phyloP scores from a whole-genome alignment of 495 filamentous ascomycete species.

The Tetracladium setigerum region DNA sequence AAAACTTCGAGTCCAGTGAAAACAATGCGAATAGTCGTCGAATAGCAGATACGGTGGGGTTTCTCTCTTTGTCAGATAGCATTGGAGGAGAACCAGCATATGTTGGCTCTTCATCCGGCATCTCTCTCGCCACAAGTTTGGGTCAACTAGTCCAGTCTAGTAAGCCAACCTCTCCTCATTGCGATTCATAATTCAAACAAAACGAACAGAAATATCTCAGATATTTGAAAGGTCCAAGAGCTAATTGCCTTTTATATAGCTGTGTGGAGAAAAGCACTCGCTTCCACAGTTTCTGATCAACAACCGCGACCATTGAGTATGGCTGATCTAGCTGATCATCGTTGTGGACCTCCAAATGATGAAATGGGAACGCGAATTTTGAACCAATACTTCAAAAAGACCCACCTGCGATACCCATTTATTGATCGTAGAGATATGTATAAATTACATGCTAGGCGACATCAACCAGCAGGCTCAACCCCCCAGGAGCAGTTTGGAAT shows the following conservation, averaged over 20 bases:
- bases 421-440: slow-evolving; percentile 36
- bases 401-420: slow-evolving; percentile 44
- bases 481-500: slow-evolving; percentile 37
- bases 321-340: slow-evolving; percentile 34
- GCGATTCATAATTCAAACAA: too few relatives aligned
- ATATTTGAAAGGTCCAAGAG: too few relatives aligned
- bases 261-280: slow-evolving; percentile 43
- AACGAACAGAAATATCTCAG: too few relatives aligned
- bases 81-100: slow-evolving; percentile 44
- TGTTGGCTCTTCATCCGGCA: slow-evolving; percentile 43
- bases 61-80: slow-evolving; percentile 26
- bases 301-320: slow-evolving; percentile 25
- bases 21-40: slow-evolving; percentile 26
- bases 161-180: too few relatives aligned
- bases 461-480: slow-evolving; percentile 32
- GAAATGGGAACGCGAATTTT: slow-evolving; percentile 39
- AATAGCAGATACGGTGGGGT: slow-evolving; percentile 42
- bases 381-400: slow-evolving; percentile 35
- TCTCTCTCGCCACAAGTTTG: slow-evolving; percentile 40
- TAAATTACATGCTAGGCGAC: slow-evolving; percentile 37
- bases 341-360: slow-evolving; percentile 40
- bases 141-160: slow-evolving; percentile 45
- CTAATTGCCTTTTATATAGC: slow-evolving; percentile 20
- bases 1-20: slow-evolving; percentile 16
- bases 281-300: slow-evolving; percentile 28